Evolutionary conservation across 306 rosid genomes (phyloP), one percentile per base, ranked within the genome.

Genomic region (Inga oerstediana): DNA sequence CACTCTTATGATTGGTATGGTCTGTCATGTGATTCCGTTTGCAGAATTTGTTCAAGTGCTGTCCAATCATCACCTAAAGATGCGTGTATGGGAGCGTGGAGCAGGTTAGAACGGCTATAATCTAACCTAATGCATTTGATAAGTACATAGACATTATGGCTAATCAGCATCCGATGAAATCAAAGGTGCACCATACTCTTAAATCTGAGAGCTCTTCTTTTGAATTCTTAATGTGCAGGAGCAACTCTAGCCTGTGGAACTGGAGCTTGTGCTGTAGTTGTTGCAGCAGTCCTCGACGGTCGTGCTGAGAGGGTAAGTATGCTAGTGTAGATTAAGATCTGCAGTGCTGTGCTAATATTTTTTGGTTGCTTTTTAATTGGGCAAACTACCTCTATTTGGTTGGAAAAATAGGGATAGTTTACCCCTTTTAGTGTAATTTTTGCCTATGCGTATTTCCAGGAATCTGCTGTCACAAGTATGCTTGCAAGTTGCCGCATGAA

Each of bases 31-130:
- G 79, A 51, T 79, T 74, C 83, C 49, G 67, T 72, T 61, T 83
- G 84, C 97, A 96, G 98, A 96, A 88, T 96, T 96, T 87, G 97
- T 94, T 79, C 93, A 94, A 93, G 93, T 94, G 68, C 84, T 91
- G 84, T 88, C 98, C 49, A 74, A 85, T 59, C 90, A 92, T 79
- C 98, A 94, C 76, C 86, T 96, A 77, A 96, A 94, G 86, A 96
- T 96, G 98, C 92, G 97, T 79, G 99, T 94, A 78, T 92, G 99
- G 99, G 99, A 92, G 91, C 97, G 98, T 34, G 98, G 98, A 20
- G 98, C 97, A 90, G 99, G 99, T 96, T 78, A 61, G 93, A 81
- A 64, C 82, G 72, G 76, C 77, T 77, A 71, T 52, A 77, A 80
- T 75, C 27, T 59, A 8, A 43, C 11, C 39, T 64, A 3, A 45